phyloP scores from a whole-genome alignment of 306 rosid genomes.

The Rosa persica region DNA sequence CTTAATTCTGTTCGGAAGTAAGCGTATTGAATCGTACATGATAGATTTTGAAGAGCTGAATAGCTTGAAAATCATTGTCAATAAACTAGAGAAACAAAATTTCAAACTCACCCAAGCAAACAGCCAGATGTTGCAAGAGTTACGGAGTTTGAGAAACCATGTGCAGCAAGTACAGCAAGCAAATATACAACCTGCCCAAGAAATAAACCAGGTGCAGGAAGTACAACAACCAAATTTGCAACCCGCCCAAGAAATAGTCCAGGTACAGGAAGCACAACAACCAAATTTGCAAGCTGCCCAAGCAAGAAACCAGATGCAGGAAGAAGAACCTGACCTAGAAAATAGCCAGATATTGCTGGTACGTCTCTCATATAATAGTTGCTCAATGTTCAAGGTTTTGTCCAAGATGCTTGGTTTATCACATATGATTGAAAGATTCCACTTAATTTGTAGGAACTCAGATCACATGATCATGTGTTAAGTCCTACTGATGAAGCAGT shows the following conservation, averaged over 20 bases:
- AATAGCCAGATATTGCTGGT: background rate
- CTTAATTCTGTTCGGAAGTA: background rate
- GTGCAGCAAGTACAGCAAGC: background rate
- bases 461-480: background rate
- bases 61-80: background rate
- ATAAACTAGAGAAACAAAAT: background rate
- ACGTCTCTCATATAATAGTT: background rate
- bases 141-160: background rate
- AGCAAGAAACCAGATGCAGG: background rate
- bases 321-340: background rate
- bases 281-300: background rate
- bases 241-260: background rate
- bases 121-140: background rate
- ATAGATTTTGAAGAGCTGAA: background rate
- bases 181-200: background rate
- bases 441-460: slow-evolving; percentile 1
- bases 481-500: background rate
- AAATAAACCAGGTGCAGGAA: background rate
- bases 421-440: background rate
- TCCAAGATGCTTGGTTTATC: background rate
- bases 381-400: background rate
- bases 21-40: slow-evolving; percentile 2
- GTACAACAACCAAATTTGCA: background rate
- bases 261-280: background rate
- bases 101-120: background rate